Conservation (phyloP, 2,329 filamentous ascomycete genomes). For the Thielaviopsis populi region DNA sequence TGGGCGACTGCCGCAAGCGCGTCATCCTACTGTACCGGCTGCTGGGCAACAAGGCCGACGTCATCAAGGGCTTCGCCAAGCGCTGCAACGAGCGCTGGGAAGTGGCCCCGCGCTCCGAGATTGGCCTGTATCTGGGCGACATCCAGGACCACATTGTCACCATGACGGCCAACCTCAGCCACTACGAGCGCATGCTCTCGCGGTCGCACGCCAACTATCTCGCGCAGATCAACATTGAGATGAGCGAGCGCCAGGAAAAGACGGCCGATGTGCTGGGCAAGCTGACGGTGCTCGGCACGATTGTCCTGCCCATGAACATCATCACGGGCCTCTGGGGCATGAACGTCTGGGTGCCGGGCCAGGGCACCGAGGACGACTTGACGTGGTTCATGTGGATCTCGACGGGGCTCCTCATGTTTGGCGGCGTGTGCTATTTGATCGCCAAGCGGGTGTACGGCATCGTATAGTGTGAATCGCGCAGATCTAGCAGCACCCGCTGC, state of each 20-base stretch:
- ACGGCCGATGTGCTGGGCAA: conserved; percentile 91
- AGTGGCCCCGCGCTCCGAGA: conserved; percentile 84
- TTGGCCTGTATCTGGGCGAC: conserved; percentile 92
- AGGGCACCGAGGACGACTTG: conserved; percentile 61
- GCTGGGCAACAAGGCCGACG: conserved; percentile 92
- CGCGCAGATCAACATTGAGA: conserved; percentile 97
- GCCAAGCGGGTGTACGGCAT: conserved; percentile 76
- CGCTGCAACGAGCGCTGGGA: conserved; percentile 97
- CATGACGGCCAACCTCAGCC: conserved; percentile 90
- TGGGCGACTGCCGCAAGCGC: conserved; percentile 89
- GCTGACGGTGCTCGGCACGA: conserved; percentile 88
- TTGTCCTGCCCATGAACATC: conserved; percentile 97
- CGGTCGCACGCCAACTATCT: conserved; percentile 92
- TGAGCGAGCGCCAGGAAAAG: conserved; percentile 95
- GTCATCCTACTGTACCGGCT: conserved; percentile 92
- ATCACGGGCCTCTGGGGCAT: conserved; percentile 98
- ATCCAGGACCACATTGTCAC: conserved; percentile 99
- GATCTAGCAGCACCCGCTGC: too few species aligned
- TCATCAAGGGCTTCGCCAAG: conserved; percentile 98
- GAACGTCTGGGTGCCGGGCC: conserved; percentile 93
- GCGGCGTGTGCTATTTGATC: conserved; percentile 61
- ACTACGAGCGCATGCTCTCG: conserved; percentile 89
- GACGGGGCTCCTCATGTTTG: conserved; percentile 62
- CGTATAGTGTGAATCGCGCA: too few species aligned
- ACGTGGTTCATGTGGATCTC: conserved; percentile 65